These are phyloP conservation scores for Malania oleifera DNA, from an alignment of 164 flowering plant species.

Conservation along the genomic window DNA sequence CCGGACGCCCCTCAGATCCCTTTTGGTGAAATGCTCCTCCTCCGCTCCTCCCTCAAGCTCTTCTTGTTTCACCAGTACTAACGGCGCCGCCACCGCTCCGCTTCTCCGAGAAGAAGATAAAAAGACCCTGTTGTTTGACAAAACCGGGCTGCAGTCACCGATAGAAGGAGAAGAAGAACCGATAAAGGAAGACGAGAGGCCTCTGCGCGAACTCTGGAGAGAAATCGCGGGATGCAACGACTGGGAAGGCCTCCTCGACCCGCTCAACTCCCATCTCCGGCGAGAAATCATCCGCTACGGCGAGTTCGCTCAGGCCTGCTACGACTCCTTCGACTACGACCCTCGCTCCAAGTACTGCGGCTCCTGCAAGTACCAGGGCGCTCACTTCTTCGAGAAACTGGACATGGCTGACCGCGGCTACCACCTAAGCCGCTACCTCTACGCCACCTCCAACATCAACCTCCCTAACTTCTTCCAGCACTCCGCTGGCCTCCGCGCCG, in stretches of 20 bases:
- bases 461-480: conserved; percentile 74
- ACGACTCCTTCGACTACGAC: conserved; percentile 79
- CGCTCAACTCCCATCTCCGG: conserved; percentile 53
- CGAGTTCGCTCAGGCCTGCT: conserved; percentile 69
- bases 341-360: conserved; percentile 74
- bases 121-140: background rate
- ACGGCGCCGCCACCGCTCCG: background rate
- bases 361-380: conserved; percentile 46
- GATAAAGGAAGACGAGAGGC: conserved; percentile 21
- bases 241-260: conserved; percentile 67
- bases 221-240: conserved; percentile 53
- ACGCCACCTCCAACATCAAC: conserved; percentile 73
- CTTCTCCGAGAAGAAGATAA: background rate
- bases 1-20: too few species aligned
- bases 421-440: conserved; percentile 46
- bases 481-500: conserved; percentile 33
- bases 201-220: conserved; percentile 41
- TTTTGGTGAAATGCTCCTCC: conserved; percentile 1
- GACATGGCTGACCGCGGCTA: conserved; percentile 45
- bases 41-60: conserved; percentile 11
- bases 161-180: conserved; percentile 1
- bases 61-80: too few species aligned
- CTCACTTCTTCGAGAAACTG: conserved; percentile 49
- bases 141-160: background rate
- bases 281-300: conserved; percentile 67